These are phyloP conservation scores for Naegleria gruberi DNA, from an alignment of 208 protist species.

Conservation along the genomic window DNA sequence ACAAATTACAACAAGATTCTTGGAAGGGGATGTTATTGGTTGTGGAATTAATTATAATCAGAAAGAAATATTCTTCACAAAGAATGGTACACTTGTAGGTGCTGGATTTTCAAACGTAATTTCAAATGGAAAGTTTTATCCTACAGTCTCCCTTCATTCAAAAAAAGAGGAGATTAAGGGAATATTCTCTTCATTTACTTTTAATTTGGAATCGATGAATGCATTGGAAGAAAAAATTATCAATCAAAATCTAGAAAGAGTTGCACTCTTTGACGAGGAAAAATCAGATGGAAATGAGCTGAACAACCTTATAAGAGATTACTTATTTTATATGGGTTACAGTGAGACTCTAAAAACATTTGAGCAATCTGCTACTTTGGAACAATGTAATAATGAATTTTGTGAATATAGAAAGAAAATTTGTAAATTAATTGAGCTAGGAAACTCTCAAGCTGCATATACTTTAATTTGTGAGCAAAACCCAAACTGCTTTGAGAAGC, in stretches of 20 bases:
- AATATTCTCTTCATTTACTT: not conserved
- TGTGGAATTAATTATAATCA: not conserved
- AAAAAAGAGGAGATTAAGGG: not conserved
- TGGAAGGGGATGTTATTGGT: not conserved
- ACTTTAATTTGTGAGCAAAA: not conserved
- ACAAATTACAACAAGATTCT: not conserved
- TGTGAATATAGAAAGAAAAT: not conserved
- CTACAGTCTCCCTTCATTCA: not conserved
- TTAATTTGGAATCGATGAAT: not conserved
- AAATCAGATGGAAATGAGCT: not conserved
- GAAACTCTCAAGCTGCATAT: not conserved
- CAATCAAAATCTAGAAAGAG: not conserved
- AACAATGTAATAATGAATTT: not conserved
- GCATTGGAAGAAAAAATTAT: not conserved
- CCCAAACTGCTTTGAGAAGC: not conserved
- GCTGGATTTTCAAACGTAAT: not conserved
- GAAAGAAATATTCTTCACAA: constrained; percentile 11
- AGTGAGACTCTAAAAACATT: not conserved
- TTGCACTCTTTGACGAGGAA: not conserved
- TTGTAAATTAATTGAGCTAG: not conserved
- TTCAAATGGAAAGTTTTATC: not conserved
- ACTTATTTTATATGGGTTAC: not conserved
- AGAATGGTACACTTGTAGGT: constrained; percentile 4
- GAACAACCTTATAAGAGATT: not conserved
- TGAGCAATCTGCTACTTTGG: not conserved